Conservation (phyloP, 2,329 filamentous ascomycete species). For the Fusarium sp. region DNA sequence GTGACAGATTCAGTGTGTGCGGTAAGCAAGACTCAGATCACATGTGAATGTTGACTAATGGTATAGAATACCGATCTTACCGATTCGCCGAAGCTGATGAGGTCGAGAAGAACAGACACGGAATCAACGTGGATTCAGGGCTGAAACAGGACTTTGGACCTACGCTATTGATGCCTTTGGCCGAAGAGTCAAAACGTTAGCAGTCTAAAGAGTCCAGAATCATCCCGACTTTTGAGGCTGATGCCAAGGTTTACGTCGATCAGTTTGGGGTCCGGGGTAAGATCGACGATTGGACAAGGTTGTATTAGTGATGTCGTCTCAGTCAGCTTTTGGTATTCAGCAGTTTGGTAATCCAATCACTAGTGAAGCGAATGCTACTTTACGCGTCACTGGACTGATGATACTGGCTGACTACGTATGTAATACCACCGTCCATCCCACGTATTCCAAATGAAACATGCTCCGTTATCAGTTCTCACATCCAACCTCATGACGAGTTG, state of each 20-base stretch:
- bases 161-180: conserved; percentile 13
- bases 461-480: background rate
- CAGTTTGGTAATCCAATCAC: background rate
- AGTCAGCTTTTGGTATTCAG: conserved; percentile 1
- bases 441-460: background rate
- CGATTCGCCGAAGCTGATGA: conserved; percentile 22
- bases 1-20: conserved; percentile 34
- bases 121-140: conserved; percentile 27
- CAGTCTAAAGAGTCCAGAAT: background rate
- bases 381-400: background rate
- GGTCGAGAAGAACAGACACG: conserved; percentile 1
- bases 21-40: conserved; percentile 11
- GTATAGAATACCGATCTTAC: conserved; percentile 32
- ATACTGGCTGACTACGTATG: background rate
- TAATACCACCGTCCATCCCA: background rate
- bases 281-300: background rate
- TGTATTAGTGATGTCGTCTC: conserved; percentile 5
- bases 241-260: background rate
- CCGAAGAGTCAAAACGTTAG: background rate
- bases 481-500: background rate
- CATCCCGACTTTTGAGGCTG: background rate
- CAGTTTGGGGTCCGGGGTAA: background rate
- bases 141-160: conserved; percentile 37
- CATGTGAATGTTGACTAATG: background rate
- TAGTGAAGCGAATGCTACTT: background rate